Base-by-base conservation (phyloP, 176 grass and related monocot genomes). In the Avena sativa region DNA sequence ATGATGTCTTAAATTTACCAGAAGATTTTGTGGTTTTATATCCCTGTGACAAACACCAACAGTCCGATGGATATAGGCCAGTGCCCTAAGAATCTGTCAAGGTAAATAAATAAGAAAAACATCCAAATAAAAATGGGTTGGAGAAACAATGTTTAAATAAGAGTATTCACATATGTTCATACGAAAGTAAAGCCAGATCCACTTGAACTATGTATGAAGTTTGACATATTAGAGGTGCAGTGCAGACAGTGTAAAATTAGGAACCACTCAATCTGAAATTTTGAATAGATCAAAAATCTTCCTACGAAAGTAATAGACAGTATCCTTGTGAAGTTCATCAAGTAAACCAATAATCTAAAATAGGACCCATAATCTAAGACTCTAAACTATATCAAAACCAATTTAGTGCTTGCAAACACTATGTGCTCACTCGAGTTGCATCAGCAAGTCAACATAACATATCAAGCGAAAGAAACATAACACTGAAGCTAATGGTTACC, bases 1-100 rank as follows among this genome's bases (percentile, higher is more conserved):
- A 83, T 12, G 63, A 44, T 69, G 19, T 6, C 53, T 26, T 58
- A 6, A 56, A 15, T 20, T 80, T 91, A 95, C 93, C 93, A 95
- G 76, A 91, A 95, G 88, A 84, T 95, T 95, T 75, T 95, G 93
- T 4, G 93, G 93, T 46, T 95, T 95, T 63, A 95, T 92, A 56
- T 95, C 93, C 74, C 93, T 92, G 81, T 92, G 93, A 76, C 93
- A 95, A 26, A 95, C 90, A 12, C 93, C 93, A 57, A 95, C 83
- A 7, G 79, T 85, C 28, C 83, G 81, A 84, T 95, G 93, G 50
- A 92, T 95, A 71, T 95, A 95, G 48, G 90, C 85, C 74, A 95
- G 71, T 55, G 90, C 88, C 78, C 93, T 92, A 61, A 88, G 92
- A 61, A 95, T 92, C 93, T 95, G 88, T 60, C 76, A 82, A 89